Evolutionary conservation across 2,329 filamentous ascomycete genomes (phyloP).

Genomic region (Trichophyton verrucosum): DNA sequence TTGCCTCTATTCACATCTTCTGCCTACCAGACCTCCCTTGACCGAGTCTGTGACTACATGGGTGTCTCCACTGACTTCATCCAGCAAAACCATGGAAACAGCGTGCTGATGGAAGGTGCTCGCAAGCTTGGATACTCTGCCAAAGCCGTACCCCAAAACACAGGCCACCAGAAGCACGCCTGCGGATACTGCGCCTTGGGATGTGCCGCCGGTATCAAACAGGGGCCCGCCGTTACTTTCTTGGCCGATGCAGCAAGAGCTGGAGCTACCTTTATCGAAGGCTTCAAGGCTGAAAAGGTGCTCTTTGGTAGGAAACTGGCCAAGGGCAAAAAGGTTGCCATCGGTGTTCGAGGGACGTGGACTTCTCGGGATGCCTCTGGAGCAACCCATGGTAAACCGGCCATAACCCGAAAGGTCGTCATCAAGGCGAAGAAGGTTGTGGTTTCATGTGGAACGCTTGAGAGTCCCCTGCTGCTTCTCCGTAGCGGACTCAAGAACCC

Average conservation of each 20-base stretch:
- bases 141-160: constrained; percentile 65
- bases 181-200: constrained; percentile 55
- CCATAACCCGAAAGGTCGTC: constrained; percentile 49
- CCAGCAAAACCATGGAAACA: constrained; percentile 61
- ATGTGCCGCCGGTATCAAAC: constrained; percentile 57
- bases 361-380: constrained; percentile 54
- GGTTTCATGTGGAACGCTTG: constrained; percentile 61
- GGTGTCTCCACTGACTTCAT: constrained; percentile 56
- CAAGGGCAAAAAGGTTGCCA: constrained; percentile 45
- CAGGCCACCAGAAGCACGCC: constrained; percentile 57
- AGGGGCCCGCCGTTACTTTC: constrained; percentile 64
- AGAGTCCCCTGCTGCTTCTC: constrained; percentile 62
- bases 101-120: constrained; percentile 60
- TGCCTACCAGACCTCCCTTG: constrained; percentile 65
- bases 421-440: constrained; percentile 73
- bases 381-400: constrained; percentile 40
- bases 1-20: constrained; percentile 61
- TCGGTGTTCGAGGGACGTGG: constrained; percentile 65
- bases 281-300: constrained; percentile 59
- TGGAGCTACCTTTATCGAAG: constrained; percentile 73
- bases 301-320: constrained; percentile 47
- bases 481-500: constrained; percentile 70
- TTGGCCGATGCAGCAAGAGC: constrained; percentile 65
- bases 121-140: constrained; percentile 60
- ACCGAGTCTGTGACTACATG: constrained; percentile 67